phyloP scores from a whole-genome alignment of 2,329 filamentous ascomycete genomes.

The Stachybotrys echinatus region DNA sequence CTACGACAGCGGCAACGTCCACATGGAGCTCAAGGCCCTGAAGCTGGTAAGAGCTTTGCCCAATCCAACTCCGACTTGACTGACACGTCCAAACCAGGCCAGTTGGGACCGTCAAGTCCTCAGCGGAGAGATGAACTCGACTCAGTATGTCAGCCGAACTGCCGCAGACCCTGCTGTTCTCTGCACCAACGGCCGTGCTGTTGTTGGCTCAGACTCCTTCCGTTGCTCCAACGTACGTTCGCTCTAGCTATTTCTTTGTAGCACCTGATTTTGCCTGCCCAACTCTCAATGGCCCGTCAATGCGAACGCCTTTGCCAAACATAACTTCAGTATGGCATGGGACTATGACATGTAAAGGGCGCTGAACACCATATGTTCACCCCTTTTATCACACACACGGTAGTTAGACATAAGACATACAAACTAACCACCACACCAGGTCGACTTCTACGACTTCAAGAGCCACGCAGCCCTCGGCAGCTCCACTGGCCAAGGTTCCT shows the following conservation, averaged over 20 bases:
- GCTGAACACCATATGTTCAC: too few species aligned
- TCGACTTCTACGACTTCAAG: conserved; percentile 48
- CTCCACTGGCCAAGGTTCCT: conserved; percentile 20
- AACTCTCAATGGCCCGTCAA: too few species aligned
- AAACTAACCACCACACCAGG: conserved; percentile 1
- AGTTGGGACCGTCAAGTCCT: conserved; percentile 1
- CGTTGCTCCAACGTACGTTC: conserved; percentile 32
- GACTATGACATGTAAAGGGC: too few species aligned
- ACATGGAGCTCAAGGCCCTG: conserved; percentile 3
- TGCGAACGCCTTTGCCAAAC: too few species aligned
- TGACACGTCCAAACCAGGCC: background rate
- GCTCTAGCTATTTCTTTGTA: background rate
- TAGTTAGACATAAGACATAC: background rate
- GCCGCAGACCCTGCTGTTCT: background rate
- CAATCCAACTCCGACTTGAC: background rate
- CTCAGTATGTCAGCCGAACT: conserved; percentile 2
- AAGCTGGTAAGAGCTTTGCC: background rate
- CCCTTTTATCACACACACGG: too few species aligned
- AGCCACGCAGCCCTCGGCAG: conserved; percentile 43
- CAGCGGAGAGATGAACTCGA: conserved; percentile 2
- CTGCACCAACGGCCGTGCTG: conserved; percentile 16
- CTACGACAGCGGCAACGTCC: conserved; percentile 3
- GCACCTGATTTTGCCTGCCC: too few species aligned
- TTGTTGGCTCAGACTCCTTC: conserved; percentile 37
- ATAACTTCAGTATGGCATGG: too few species aligned